These are phyloP conservation scores for Globisporangium viniferum DNA, from an alignment of 352 stramenopile genomes.

Conservation along the genomic window DNA sequence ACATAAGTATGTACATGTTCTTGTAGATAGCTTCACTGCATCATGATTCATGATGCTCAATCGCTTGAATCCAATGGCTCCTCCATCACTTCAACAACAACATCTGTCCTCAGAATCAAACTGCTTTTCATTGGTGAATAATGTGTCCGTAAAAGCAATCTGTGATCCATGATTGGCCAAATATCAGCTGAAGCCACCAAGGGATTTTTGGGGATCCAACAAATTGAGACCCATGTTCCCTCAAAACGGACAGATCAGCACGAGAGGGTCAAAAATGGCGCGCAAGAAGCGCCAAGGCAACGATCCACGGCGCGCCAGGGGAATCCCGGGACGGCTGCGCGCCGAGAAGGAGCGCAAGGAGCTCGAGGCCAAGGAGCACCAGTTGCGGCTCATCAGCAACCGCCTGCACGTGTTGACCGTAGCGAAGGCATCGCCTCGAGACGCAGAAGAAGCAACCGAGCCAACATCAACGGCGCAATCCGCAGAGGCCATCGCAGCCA, in stretches of 20 bases:
- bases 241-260: background rate
- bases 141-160: background rate
- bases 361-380: slow-evolving; percentile 48
- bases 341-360: slow-evolving; percentile 38
- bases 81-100: background rate
- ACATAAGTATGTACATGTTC: background rate
- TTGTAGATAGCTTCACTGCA: background rate
- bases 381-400: slow-evolving; percentile 35
- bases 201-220: background rate
- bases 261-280: slow-evolving; percentile 19
- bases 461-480: background rate
- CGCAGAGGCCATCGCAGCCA: background rate
- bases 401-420: slow-evolving; percentile 25
- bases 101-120: background rate
- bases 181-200: background rate
- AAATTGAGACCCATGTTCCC: background rate
- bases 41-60: no score
- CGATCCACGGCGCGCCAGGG: slow-evolving; percentile 26
- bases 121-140: background rate
- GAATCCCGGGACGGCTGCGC: slow-evolving; percentile 28
- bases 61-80: background rate
- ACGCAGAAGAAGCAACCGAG: slow-evolving; percentile 15
- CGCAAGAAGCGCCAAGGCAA: slow-evolving; percentile 33
- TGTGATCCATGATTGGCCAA: background rate
- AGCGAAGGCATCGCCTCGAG: background rate